Evolutionary conservation across 768 basidiomycete species (phyloP), one percentile per base, ranked within the genome.

Genomic region (Pulveroboletus sp.): DNA sequence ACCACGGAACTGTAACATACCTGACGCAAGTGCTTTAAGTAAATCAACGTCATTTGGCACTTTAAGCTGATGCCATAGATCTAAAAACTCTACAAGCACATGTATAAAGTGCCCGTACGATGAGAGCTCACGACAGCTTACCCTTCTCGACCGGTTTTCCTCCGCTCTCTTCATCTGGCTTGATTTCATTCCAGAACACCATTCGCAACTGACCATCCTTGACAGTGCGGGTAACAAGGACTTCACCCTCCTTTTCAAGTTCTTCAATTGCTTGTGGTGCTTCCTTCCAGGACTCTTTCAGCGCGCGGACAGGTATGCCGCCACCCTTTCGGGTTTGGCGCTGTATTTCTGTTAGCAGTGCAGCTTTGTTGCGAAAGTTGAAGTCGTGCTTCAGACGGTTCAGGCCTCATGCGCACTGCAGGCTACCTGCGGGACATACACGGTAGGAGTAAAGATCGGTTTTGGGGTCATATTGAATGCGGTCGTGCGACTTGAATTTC

Each of bases 271-370:
- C 89, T 39, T 76, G 71, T 1, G 86, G 84, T 0, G 92, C 88
- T 57, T 89, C 88, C 58, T 89, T 87, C 91, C 93, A 96, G 13
- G 88, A 86, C 64, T 95, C 92, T 61, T 93, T 92, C 37, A 96
- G 72, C 1, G 82, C 77, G 17, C 89, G 82, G 28, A 95, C 85
- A 13, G 89, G 81, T 28, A 95, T 81, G 4, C 92, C 92, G 3
- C 89, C 86, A 10, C 90, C 91, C 57, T 84, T 85, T 27, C 83
- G 81, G 2, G 89, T 88, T 58, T 89, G 83, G 1, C 87, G 82
- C 61, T 92, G 89, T 33, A 96, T 90, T 65, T 94, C 89, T 0
- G 83, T 86, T 14, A 95, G 69, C 4, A 95, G 75, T 0, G 90
- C 82, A 4, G 82, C 83, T 71, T 93, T 93, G 60, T 82, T 91